These are phyloP conservation scores for Boletus tomentosulus DNA, from an alignment of 768 basidiomycete genomes.

Conservation along the genomic window DNA sequence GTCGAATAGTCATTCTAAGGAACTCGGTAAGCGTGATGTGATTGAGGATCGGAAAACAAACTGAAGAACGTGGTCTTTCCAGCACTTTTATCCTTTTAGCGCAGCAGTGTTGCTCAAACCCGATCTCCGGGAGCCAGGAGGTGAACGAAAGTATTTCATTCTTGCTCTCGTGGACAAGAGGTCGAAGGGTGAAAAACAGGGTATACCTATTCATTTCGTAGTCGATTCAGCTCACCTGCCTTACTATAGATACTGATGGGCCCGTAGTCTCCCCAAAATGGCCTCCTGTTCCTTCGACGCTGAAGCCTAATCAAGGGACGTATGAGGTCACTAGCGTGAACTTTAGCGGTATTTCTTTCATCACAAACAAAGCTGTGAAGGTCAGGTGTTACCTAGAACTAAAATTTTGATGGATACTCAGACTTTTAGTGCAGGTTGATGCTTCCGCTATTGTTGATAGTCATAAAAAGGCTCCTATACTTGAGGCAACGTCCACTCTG, in stretches of 20 bases:
- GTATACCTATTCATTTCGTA: constrained; percentile 32
- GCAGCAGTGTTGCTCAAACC: constrained; percentile 69
- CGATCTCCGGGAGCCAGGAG: constrained; percentile 47
- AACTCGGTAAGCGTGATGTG: constrained; percentile 59
- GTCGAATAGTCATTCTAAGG: constrained; percentile 79
- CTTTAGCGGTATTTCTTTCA: constrained; percentile 67
- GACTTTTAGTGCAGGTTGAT: constrained; percentile 53
- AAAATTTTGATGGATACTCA: not conserved
- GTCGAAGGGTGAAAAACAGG: constrained; percentile 51
- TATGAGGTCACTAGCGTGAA: constrained; percentile 69
- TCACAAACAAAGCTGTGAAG: constrained; percentile 71
- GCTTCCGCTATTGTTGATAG: constrained; percentile 62
- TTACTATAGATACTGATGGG: constrained; percentile 49
- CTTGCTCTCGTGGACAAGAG: constrained; percentile 66
- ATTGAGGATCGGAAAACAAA: not conserved
- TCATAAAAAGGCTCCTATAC: constrained; percentile 59
- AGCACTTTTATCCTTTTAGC: constrained; percentile 77
- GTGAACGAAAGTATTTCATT: constrained; percentile 58
- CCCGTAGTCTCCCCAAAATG: constrained; percentile 68
- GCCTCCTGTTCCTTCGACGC: constrained; percentile 55
- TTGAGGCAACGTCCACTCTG: constrained; percentile 50
- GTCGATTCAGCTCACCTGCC: not conserved
- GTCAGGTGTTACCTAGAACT: constrained; percentile 55
- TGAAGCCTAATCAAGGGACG: constrained; percentile 46
- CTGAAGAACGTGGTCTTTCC: not conserved